Conservation (phyloP, 164 flowering plant species). For the Malania oleifera region DNA sequence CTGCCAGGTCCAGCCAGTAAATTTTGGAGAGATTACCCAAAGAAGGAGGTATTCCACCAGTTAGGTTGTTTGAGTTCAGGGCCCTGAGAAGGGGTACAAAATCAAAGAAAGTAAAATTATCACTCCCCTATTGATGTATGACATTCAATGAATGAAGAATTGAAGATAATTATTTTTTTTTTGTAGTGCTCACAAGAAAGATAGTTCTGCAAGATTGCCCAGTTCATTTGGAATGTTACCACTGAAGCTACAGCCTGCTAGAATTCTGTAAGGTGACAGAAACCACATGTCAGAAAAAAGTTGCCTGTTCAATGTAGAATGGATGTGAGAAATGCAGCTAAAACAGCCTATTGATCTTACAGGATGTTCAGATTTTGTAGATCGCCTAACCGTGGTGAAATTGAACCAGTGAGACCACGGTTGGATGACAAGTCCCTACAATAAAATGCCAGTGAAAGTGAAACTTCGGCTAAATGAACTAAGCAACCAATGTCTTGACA, state of each 20-base stretch:
- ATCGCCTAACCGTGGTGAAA: constrained; percentile 63
- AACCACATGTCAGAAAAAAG: background rate
- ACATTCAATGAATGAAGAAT: no score
- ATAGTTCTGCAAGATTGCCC: constrained; percentile 59
- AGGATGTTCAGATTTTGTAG: constrained; percentile 54
- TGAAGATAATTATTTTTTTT: background rate
- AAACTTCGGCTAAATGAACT: background rate
- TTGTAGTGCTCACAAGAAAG: constrained; percentile 64
- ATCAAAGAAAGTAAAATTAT: background rate
- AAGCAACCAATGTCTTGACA: no score
- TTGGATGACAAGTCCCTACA: constrained; percentile 87
- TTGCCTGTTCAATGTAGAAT: background rate
- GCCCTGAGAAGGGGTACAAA: constrained; percentile 49
- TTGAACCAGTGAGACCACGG: constrained; percentile 56
- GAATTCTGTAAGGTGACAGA: constrained; percentile 44
- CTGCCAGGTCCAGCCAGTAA: constrained; percentile 91
- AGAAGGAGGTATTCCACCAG: constrained; percentile 68
- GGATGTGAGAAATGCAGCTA: background rate
- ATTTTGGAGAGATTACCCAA: constrained; percentile 72
- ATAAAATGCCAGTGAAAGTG: background rate
- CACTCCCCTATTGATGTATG: no score
- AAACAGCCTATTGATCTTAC: constrained; percentile 36
- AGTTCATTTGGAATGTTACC: constrained; percentile 74
- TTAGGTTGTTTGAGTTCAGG: constrained; percentile 77
- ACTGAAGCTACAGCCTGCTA: constrained; percentile 78